Percentiles rank a stretch among this genome's conserved stretches.
Conservation (phyloP, 2,329 filamentous ascomycete genomes). For the Apiospora marii region DNA sequence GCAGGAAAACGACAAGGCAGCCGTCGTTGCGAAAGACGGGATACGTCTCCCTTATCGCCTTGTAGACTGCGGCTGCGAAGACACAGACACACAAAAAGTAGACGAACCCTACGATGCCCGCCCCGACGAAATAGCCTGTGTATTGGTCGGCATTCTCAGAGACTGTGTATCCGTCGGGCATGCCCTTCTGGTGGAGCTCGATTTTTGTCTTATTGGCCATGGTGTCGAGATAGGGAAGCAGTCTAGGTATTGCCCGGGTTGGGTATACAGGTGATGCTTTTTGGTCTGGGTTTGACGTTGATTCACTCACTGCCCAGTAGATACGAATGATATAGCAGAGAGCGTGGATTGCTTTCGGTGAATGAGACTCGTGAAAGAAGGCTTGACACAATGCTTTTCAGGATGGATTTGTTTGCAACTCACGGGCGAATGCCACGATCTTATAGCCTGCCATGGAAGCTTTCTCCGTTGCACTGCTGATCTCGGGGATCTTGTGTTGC, state of each 20-base stretch:
- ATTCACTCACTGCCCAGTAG: neutral
- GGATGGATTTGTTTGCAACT: neutral
- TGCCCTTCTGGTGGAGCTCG: neutral
- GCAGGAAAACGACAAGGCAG: neutral
- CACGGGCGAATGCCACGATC: neutral
- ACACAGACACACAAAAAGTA: neutral
- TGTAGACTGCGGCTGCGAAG: fast-evolving
- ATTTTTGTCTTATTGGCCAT: neutral
- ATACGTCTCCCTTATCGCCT: neutral
- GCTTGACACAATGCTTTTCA: neutral
- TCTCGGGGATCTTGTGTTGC: neutral
- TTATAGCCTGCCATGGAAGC: neutral
- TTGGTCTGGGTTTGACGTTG: neutral
- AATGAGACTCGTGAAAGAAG: neutral
- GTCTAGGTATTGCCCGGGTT: too few relatives aligned
- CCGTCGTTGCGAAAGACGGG: neutral
- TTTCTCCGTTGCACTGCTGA: neutral
- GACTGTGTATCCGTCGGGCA: neutral
- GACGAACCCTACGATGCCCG: neutral
- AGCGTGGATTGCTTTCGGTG: neutral
- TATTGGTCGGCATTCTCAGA: too few relatives aligned
- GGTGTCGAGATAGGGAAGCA: neutral
- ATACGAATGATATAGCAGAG: neutral
- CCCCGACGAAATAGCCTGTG: neutral
- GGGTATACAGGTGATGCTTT: neutral